Percentiles rank a stretch among this genome's conserved stretches.
Evolutionary conservation across 257 asterid genomes (phyloP).

Genomic region (Rehmannia glutinosa): DNA sequence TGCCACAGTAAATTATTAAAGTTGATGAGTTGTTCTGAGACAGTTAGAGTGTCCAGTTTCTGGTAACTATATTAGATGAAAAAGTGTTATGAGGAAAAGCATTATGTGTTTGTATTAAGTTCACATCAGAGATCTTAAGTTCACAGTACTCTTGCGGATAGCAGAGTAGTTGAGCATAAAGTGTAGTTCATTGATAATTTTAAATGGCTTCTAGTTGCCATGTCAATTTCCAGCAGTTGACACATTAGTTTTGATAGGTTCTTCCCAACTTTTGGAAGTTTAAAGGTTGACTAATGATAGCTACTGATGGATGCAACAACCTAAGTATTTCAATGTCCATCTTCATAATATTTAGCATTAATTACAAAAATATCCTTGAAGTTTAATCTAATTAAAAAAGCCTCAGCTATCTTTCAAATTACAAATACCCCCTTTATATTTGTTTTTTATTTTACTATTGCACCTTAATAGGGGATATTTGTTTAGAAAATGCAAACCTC

Average conservation of each 20-base stretch:
- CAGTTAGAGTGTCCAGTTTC: neutral
- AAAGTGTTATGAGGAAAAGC: neutral
- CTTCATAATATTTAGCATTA: neutral
- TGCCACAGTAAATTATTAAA: constrained; percentile 34
- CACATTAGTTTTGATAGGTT: constrained; percentile 25
- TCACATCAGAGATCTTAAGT: neutral
- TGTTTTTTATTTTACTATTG: too few species aligned
- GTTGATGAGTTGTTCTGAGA: constrained; percentile 8
- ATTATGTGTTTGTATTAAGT: too few species aligned
- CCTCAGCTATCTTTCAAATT: too few species aligned
- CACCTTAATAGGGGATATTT: too few species aligned
- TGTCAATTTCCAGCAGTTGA: constrained; percentile 35
- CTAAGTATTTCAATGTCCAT: neutral
- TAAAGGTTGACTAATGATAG: constrained; percentile 16
- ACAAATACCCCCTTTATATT: too few species aligned
- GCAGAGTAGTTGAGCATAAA: too few species aligned
- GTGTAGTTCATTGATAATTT: neutral
- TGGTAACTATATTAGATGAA: neutral
- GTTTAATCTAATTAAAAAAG: too few species aligned
- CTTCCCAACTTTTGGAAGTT: constrained; percentile 20
- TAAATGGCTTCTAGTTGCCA: constrained; percentile 23
- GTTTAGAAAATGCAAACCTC: too few species aligned
- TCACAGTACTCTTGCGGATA: too few species aligned
- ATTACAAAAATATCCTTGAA: too few species aligned
- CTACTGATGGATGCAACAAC: constrained; percentile 14